These are phyloP conservation scores for Boletus rubescentipes DNA, from an alignment of 768 basidiomycete genomes.

Conservation along the genomic window DNA sequence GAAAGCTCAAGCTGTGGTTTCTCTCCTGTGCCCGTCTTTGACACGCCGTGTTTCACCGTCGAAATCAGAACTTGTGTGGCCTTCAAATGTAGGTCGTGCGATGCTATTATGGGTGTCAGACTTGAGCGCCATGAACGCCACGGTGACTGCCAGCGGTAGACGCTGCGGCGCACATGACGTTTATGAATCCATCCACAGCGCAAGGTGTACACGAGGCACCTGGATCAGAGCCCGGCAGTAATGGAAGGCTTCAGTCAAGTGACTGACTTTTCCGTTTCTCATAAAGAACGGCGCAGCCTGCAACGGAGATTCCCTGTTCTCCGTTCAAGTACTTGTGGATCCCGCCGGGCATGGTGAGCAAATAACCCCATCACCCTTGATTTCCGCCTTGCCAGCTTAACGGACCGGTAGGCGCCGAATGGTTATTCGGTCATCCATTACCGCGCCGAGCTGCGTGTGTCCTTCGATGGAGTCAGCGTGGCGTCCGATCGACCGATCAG, in stretches of 20 bases:
- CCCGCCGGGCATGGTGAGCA: not conserved
- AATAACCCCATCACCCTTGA: not conserved
- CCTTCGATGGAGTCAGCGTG: not conserved
- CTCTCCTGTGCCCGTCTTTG: no score
- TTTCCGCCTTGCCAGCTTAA: not conserved
- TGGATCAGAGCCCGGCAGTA: not conserved
- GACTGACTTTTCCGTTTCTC: not conserved
- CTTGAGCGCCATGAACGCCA: no score
- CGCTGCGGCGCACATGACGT: not conserved
- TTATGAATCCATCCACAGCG: not conserved
- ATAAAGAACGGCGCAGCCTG: not conserved
- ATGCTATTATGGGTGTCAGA: no score
- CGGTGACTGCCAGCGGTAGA: not conserved
- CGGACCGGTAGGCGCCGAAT: not conserved
- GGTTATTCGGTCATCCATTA: not conserved
- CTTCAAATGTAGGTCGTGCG: no score
- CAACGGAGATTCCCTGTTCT: conserved; percentile 7
- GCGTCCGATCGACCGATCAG: not conserved
- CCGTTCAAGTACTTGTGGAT: not conserved
- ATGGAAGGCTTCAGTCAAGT: conserved; percentile 13
- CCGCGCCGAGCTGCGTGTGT: not conserved
- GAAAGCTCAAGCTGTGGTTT: no score
- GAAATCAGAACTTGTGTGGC: no score
- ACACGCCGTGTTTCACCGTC: no score
- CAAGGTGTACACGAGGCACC: conserved; percentile 5